Percentiles rank a stretch among this genome's conserved stretches.
phyloP scores from a whole-genome alignment of 2,329 filamentous ascomycete species.

The Paracorniculantispora psalliotae region DNA sequence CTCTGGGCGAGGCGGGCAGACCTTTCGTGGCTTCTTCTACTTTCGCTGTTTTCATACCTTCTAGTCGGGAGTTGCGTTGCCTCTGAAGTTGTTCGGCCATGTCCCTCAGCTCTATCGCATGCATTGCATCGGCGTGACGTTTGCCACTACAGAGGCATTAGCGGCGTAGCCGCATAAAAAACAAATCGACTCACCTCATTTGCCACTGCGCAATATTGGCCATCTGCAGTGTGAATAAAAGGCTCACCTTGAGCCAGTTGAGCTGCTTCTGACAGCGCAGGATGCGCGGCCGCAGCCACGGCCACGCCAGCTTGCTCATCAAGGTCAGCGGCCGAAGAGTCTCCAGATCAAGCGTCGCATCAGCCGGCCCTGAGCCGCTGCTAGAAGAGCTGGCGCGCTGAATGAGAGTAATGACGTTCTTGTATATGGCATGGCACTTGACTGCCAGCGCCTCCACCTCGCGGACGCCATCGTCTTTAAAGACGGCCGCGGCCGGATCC shows the following conservation, averaged over 20 bases:
- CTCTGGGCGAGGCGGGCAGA: too few species aligned
- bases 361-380: not conserved
- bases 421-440: constrained; percentile 2
- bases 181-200: not conserved
- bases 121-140: not conserved
- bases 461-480: constrained; percentile 10
- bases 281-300: constrained; percentile 3
- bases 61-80: not conserved
- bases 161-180: not conserved
- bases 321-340: not conserved
- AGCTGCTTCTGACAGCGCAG: not conserved
- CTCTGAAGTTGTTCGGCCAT: not conserved
- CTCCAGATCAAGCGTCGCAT: not conserved
- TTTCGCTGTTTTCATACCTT: too few species aligned
- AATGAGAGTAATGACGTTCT: not conserved
- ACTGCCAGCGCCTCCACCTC: constrained; percentile 1
- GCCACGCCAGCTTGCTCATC: constrained; percentile 1
- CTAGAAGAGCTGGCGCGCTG: not conserved
- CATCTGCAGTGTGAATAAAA: not conserved
- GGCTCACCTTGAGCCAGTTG: constrained; percentile 7
- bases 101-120: not conserved
- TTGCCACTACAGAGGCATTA: not conserved
- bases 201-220: not conserved
- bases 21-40: too few species aligned
- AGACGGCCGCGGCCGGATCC: constrained; percentile 5